A percentile compares a stretch with the other conserved stretches of the same genome.
Conservation (phyloP, 768 basidiomycete species). For the Panaeolus cyanescens region DNA sequence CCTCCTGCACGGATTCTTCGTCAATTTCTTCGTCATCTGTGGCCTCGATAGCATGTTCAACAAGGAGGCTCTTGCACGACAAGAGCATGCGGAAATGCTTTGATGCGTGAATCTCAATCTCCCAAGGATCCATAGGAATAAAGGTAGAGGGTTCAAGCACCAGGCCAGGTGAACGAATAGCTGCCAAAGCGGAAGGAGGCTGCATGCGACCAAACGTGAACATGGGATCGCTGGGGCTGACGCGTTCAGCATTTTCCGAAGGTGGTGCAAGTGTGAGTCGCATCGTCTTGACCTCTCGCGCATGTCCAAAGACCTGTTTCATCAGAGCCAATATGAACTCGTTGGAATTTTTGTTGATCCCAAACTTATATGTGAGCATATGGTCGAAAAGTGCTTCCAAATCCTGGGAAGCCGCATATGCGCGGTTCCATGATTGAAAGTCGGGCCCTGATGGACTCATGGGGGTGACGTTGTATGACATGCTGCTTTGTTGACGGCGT, state of each 20-base stretch:
- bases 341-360: conserved; percentile 50
- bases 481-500: background rate
- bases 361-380: conserved; percentile 58
- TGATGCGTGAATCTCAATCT: conserved; percentile 70
- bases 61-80: conserved; percentile 38
- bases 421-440: conserved; percentile 41
- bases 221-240: background rate
- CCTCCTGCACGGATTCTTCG: conserved; percentile 37
- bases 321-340: conserved; percentile 50
- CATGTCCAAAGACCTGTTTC: conserved; percentile 54
- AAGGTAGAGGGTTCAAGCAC: conserved; percentile 60
- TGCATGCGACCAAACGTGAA: background rate
- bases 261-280: conserved; percentile 59
- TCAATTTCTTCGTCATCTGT: conserved; percentile 36
- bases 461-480: background rate
- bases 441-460: conserved; percentile 7
- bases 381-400: conserved; percentile 61
- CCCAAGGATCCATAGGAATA: conserved; percentile 53
- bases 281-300: conserved; percentile 47
- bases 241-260: background rate
- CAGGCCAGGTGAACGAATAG: conserved; percentile 58
- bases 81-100: conserved; percentile 54
- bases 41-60: conserved; percentile 37
- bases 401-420: conserved; percentile 40
- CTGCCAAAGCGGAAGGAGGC: conserved; percentile 9